A percentile compares a stretch with the other conserved stretches of the same genome.
These are phyloP conservation scores for Talaromyces pinophilus DNA, from an alignment of 2,329 filamentous ascomycete species.

Conservation along the genomic window DNA sequence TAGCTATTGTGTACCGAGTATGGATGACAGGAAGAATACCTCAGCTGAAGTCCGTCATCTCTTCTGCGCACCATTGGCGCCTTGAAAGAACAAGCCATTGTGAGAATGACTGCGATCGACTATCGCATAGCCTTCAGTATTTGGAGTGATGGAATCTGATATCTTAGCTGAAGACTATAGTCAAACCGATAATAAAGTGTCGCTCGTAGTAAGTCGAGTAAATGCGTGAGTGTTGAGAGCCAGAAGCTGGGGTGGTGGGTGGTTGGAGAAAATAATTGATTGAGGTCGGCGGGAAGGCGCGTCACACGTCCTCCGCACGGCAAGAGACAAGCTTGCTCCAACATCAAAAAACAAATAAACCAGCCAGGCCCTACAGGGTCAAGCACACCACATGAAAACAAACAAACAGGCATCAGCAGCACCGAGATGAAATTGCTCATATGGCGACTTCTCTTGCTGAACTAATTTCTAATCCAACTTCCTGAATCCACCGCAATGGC, in stretches of 20 bases:
- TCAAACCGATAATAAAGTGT: neutral
- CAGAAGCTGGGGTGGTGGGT: neutral
- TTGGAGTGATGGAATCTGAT: neutral
- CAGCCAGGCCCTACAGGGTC: neutral
- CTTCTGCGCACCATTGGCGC: conserved; percentile 42
- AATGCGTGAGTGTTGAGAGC: neutral
- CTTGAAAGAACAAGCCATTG: conserved; percentile 40
- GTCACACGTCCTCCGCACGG: conserved; percentile 24
- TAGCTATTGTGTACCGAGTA: neutral
- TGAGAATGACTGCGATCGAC: conserved; percentile 19
- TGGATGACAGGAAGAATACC: conserved; percentile 32
- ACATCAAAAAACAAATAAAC: conserved; percentile 17
- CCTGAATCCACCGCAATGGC: conserved; percentile 64
- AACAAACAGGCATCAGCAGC: neutral
- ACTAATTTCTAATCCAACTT: neutral
- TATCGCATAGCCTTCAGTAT: conserved; percentile 11
- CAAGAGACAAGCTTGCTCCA: conserved; percentile 2
- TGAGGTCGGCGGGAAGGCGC: conserved; percentile 20
- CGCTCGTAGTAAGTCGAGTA: neutral
- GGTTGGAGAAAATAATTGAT: conserved; percentile 19
- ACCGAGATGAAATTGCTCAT: conserved; percentile 11
- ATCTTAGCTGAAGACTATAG: neutral
- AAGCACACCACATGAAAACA: neutral
- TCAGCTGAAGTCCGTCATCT: conserved; percentile 46
- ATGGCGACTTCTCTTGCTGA: conserved; percentile 10